Base-by-base conservation (phyloP, 495 filamentous ascomycete species). In the Trichoderma erinaceum region DNA sequence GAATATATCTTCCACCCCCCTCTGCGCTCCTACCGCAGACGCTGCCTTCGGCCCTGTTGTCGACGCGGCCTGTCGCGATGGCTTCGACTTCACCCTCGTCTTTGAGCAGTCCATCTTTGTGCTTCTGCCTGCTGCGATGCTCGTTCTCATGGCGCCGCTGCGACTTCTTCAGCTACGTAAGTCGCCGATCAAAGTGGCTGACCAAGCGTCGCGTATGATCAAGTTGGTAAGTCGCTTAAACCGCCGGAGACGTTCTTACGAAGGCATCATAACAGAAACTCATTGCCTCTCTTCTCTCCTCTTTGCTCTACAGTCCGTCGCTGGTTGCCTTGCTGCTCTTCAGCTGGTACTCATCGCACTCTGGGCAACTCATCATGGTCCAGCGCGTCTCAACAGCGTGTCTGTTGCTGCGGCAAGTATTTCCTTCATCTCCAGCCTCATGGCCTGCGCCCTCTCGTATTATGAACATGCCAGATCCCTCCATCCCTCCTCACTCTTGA, bases 71-170 rank as follows among this genome's bases (percentile, higher is more conserved):
- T 69, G 68, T 44, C 70, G 68, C 16, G 43, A 65, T 18, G 70
- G 70, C 64, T 84, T 90, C 72, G 87, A 90, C 66, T 90, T 89
- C 71, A 87, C 85, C 32, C 75, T 87, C 32, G 72, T 84, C 38
- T 88, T 88, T 68, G 84, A 89, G 72, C 81, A 87, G 68, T 75
- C 78, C 2, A 80, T 89, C 63, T 76, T 87, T 21, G 76, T 78
- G 11, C 76, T 86, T 10, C 72, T 85, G 7, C 85, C 85, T 4
- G 76, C 82, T 23, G 71, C 75, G 4, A 61, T 86, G 27, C 76
- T 88, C 32, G 72, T 88, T 38, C 69, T 84, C 23, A 29, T 80
- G 27, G 70, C 68, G 15, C 67, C 67, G 21, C 7, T 69, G 16
- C 65, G 70, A 35, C 63, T 69, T 38, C 10, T 44, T 27, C 16